phyloP scores from a whole-genome alignment of 192 early-diverging fungal species.

The Linnemannia exigua region DNA sequence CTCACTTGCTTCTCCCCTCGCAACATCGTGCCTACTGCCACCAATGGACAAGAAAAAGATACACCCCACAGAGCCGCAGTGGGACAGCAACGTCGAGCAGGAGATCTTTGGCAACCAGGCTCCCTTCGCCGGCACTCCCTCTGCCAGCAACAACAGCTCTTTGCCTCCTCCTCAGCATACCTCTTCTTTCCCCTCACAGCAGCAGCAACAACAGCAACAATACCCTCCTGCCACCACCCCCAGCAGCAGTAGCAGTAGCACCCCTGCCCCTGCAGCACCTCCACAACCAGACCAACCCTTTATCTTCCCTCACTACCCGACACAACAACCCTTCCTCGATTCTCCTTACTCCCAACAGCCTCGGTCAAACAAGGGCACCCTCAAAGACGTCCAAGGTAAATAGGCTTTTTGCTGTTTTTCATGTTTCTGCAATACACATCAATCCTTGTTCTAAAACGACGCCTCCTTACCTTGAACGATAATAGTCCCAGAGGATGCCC shows the following conservation, averaged over 20 bases:
- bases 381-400: neutral
- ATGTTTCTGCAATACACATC: neutral
- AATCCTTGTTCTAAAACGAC: neutral
- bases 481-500: constrained; percentile 21
- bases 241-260: neutral
- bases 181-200: neutral
- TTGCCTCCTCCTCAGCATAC: neutral
- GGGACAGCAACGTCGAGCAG: constrained; percentile 2
- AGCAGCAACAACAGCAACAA: neutral
- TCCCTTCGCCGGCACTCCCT: neutral
- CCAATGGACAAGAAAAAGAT: constrained; percentile 11
- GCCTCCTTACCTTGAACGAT: neutral
- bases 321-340: neutral
- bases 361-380: neutral
- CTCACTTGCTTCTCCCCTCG: no score
- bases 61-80: neutral
- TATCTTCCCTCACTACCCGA: constrained; percentile 1
- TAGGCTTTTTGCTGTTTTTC: neutral
- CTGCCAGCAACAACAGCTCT: neutral
- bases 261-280: neutral
- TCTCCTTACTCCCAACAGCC: neutral
- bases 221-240: neutral
- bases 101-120: constrained; percentile 21
- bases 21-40: neutral
- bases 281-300: neutral